Evolutionary conservation across 371 early-diverging fungal species (phyloP).

Genomic region (Apophysomyces trapeziformis): DNA sequence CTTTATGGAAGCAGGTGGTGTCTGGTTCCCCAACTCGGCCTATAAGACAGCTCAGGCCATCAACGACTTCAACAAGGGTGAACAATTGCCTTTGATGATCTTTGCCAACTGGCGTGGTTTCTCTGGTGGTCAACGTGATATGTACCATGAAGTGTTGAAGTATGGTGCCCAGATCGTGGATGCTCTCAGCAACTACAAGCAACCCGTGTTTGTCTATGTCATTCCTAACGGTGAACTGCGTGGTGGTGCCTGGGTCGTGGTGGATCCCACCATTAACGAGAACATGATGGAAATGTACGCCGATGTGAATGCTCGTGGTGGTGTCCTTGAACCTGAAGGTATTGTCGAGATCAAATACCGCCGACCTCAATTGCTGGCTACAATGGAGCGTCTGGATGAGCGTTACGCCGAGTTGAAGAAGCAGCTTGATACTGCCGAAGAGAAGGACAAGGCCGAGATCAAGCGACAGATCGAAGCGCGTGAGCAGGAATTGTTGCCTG

Average conservation of each 20-base stretch:
- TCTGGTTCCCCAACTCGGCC: conserved; percentile 98
- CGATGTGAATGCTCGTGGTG: conserved; percentile 89
- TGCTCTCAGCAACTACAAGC: conserved; percentile 91
- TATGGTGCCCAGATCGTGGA: conserved; percentile 98
- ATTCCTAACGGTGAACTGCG: conserved; percentile 95
- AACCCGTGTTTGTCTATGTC: conserved; percentile 98
- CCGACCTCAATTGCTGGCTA: conserved; percentile 85
- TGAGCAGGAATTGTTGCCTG: conserved; percentile 86
- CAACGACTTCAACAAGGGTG: conserved; percentile 97
- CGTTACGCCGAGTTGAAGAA: conserved; percentile 76
- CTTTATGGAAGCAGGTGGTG: conserved; percentile 93
- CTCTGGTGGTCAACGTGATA: conserved; percentile 98
- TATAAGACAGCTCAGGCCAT: conserved; percentile 99
- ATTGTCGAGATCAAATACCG: conserved; percentile 99
- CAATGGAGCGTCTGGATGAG: conserved; percentile 91
- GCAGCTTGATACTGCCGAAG: conserved; percentile 54
- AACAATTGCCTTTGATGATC: conserved; percentile 96
- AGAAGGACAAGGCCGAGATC: conserved; percentile 59
- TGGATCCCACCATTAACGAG: conserved; percentile 97
- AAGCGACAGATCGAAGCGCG: conserved; percentile 79
- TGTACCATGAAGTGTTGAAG: conserved; percentile 98
- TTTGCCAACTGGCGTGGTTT: conserved; percentile 99
- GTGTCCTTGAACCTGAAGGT: conserved; percentile 98
- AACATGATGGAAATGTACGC: conserved; percentile 99
- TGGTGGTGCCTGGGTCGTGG: conserved; percentile 99